Conservation (phyloP, 345 rosid species). For the Theobroma cacao region DNA sequence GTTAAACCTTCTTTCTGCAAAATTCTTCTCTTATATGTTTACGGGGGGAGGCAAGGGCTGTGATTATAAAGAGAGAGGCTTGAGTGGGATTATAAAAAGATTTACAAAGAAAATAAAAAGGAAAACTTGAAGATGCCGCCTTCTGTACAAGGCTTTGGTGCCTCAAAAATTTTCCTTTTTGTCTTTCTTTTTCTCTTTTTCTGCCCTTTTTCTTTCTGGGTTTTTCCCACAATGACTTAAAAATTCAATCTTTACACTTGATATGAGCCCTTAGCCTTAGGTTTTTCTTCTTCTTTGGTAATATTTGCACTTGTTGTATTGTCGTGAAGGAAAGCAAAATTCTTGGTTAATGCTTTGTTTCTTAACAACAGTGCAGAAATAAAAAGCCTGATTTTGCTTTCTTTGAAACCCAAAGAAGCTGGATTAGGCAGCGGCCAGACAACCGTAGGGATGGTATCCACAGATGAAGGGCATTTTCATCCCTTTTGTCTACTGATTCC, state of each 20-base stretch:
- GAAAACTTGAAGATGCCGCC: conserved; percentile 25
- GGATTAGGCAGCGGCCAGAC: conserved; percentile 61
- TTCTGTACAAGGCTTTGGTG: conserved; percentile 26
- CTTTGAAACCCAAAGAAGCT: background rate
- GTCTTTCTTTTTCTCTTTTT: background rate
- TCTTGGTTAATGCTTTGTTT: conserved; percentile 14
- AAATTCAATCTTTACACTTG: conserved; percentile 40
- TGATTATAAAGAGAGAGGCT: conserved; percentile 67
- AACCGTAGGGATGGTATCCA: conserved; percentile 66
- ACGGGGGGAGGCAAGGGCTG: conserved; percentile 10
- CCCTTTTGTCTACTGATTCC: conserved; percentile 55
- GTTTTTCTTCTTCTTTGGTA: background rate
- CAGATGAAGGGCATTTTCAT: conserved; percentile 35
- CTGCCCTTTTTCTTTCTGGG: conserved; percentile 17
- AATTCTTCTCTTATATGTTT: background rate
- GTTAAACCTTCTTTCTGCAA: background rate
- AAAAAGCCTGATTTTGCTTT: conserved; percentile 27
- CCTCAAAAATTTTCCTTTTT: background rate
- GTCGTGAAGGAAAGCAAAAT: conserved; percentile 13
- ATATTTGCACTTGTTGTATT: conserved; percentile 26
- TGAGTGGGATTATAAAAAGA: conserved; percentile 33
- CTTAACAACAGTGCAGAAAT: conserved; percentile 39
- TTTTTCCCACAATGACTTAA: conserved; percentile 31
- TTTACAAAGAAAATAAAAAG: background rate
- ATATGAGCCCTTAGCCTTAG: conserved; percentile 38